Conservation (phyloP, 1,139 yeast species). For the Geotrichum restrictum region DNA sequence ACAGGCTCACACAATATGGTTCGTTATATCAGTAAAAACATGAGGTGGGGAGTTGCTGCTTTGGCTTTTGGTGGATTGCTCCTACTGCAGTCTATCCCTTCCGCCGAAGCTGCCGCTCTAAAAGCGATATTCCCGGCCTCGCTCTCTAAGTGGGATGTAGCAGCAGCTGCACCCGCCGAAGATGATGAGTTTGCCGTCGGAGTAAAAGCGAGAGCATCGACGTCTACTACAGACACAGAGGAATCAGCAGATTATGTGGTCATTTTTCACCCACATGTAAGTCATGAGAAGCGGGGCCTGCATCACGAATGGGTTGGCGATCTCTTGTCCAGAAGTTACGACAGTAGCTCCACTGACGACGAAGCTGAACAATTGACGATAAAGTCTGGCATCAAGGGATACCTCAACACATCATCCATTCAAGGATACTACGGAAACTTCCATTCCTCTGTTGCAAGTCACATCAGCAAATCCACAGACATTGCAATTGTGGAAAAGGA, state of each 20-base stretch:
- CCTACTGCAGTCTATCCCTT: too few species aligned
- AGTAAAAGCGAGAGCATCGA: too few species aligned
- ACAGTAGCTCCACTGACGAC: not conserved
- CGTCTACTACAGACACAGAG: not conserved
- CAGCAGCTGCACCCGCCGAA: too few species aligned
- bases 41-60: too few species aligned
- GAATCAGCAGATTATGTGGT: constrained; percentile 13
- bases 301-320: constrained; percentile 24
- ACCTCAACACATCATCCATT: constrained; percentile 49
- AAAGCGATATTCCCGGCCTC: too few species aligned
- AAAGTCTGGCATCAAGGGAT: constrained; percentile 47
- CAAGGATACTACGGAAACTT: constrained; percentile 33
- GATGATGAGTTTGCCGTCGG: too few species aligned
- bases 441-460: constrained; percentile 34
- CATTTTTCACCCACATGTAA: constrained; percentile 10
- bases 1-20: too few species aligned
- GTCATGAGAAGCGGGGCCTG: constrained; percentile 18
- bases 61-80: too few species aligned
- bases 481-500: constrained; percentile 51
- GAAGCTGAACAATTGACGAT: not conserved
- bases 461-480: constrained; percentile 43
- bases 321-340: not conserved
- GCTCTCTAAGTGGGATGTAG: too few species aligned
- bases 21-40: too few species aligned
- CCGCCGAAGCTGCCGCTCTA: too few species aligned